These are phyloP conservation scores for Eucalyptus regnans DNA, from an alignment of 345 rosid species.

Conservation along the genomic window DNA sequence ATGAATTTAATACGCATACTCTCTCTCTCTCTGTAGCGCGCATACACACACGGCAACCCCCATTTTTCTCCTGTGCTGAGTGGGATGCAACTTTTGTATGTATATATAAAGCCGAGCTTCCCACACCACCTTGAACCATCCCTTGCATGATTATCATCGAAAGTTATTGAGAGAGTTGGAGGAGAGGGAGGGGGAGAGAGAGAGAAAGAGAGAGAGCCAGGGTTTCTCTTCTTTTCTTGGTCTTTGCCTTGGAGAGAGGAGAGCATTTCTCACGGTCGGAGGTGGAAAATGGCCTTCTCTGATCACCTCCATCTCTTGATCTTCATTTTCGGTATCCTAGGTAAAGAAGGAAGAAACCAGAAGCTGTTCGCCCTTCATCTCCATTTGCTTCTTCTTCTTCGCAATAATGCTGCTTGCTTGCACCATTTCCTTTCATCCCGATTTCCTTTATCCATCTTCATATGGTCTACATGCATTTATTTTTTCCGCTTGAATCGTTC, in stretches of 20 bases:
- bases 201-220: too few species aligned
- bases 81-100: background rate
- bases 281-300: conserved; percentile 20
- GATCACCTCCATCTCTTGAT: conserved; percentile 24
- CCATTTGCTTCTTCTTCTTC: background rate
- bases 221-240: too few species aligned
- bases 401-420: too few species aligned
- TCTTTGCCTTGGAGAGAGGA: background rate
- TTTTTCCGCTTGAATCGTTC: too few species aligned
- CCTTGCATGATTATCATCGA: background rate
- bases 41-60: too few species aligned
- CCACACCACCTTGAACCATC: background rate
- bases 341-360: conserved; percentile 11
- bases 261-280: background rate
- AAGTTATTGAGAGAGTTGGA: too few species aligned
- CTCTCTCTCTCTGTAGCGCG: background rate
- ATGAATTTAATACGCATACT: conserved; percentile 1
- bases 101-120: conserved; percentile 7
- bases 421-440: too few species aligned
- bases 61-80: too few species aligned
- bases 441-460: too few species aligned
- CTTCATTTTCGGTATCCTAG: conserved; percentile 56
- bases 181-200: too few species aligned
- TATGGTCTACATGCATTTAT: too few species aligned
- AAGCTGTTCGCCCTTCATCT: background rate